phyloP scores from a whole-genome alignment of 441 rosid species.

The Erysimum cheiri region DNA sequence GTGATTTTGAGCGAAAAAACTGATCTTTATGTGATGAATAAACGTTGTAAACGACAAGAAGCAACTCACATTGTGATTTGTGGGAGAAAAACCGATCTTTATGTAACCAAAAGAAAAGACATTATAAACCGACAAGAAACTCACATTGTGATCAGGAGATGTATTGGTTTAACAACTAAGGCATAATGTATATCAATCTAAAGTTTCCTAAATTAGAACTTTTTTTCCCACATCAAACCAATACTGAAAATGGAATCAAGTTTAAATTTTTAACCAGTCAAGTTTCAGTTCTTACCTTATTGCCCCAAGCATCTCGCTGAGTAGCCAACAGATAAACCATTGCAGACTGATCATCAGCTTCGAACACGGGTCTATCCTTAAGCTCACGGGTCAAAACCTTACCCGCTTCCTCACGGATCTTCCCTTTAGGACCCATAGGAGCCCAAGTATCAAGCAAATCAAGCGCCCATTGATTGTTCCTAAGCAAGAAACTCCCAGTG shows the following conservation, averaged over 20 bases:
- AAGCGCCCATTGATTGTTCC: slow-evolving; percentile 86
- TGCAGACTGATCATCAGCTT: slow-evolving; percentile 89
- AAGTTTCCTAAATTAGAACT: not conserved
- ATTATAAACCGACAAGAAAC: slow-evolving; percentile 9
- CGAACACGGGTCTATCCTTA: slow-evolving; percentile 79
- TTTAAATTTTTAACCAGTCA: not conserved
- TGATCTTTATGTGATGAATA: slow-evolving; percentile 15
- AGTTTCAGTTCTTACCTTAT: slow-evolving; percentile 44
- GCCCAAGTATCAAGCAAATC: slow-evolving; percentile 89
- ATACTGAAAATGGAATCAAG: slow-evolving; percentile 10
- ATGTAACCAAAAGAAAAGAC: slow-evolving; percentile 17
- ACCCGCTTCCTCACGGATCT: slow-evolving; percentile 82
- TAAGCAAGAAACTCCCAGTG: slow-evolving; percentile 80
- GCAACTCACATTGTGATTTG: slow-evolving; percentile 27
- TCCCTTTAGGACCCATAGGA: slow-evolving; percentile 92
- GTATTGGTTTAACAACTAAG: not conserved
- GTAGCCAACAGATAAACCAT: slow-evolving; percentile 88
- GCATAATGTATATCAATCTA: not conserved
- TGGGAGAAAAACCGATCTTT: not conserved
- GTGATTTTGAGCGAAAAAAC: not conserved
- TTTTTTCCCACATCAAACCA: not conserved
- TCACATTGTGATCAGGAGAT: not conserved
- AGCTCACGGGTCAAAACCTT: slow-evolving; percentile 75
- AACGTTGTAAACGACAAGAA: not conserved
- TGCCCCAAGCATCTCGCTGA: slow-evolving; percentile 80